Evolutionary conservation across 1,139 yeast genomes (phyloP).

Genomic region (Geotrichum klebahnii): DNA sequence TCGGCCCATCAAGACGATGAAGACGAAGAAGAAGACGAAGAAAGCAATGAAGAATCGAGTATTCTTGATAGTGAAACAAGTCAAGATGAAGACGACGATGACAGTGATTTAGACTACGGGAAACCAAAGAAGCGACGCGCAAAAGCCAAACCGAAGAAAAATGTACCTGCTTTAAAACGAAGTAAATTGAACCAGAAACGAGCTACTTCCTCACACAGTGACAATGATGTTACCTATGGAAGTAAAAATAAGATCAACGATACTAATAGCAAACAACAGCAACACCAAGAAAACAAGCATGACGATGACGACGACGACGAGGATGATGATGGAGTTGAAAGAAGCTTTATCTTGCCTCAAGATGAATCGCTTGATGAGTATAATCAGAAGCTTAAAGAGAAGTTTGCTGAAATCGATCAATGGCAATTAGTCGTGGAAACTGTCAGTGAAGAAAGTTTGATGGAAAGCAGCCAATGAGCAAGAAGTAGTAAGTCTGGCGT

Average conservation of each 20-base stretch:
- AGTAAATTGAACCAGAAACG: no score
- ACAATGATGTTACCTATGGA: no score
- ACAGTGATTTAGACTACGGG: conserved; percentile 5
- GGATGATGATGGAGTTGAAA: not conserved
- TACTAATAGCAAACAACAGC: not conserved
- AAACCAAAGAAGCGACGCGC: not conserved
- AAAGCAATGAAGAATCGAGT: not conserved
- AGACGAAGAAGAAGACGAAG: conserved; percentile 4
- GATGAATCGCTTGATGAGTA: conserved; percentile 7
- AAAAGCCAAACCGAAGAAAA: conserved; percentile 1
- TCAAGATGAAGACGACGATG: conserved; percentile 7
- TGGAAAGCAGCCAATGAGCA: not conserved
- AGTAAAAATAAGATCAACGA: no score
- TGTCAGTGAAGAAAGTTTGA: conserved; percentile 8
- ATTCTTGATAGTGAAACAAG: not conserved
- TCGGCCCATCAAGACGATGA: not conserved
- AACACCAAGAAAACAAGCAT: not conserved
- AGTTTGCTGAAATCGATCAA: conserved; percentile 22
- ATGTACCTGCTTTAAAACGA: no score
- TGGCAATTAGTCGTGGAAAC: conserved; percentile 19
- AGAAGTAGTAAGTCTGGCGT: no score
- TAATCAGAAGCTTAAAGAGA: conserved; percentile 11
- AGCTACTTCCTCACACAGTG: no score
- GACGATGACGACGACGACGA: conserved; percentile 3
- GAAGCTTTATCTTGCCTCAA: not conserved